Conservation (phyloP, 805 yeast species). For the Helenozyma rhizophorensis region DNA sequence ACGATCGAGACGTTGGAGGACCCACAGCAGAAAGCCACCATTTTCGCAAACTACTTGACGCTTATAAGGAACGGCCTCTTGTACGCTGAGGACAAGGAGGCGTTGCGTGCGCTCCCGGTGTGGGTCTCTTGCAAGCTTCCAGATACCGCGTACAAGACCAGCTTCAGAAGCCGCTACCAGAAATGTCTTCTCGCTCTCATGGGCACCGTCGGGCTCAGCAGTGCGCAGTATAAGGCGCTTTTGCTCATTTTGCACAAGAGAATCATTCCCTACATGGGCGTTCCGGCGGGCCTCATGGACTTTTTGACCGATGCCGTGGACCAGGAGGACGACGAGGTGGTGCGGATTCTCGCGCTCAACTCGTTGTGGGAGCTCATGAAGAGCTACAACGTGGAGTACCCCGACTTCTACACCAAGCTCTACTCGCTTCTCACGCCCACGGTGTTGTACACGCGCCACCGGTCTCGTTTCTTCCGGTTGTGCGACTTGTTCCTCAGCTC, state of each 20-base stretch:
- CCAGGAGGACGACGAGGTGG: slow-evolving; percentile 37
- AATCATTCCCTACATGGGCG: slow-evolving; percentile 72
- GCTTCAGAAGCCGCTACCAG: slow-evolving; percentile 66
- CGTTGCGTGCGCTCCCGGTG: slow-evolving; percentile 23
- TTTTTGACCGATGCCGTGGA: slow-evolving; percentile 85
- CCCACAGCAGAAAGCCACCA: slow-evolving; percentile 1
- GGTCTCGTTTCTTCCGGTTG: slow-evolving; percentile 84
- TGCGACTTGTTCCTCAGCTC: slow-evolving; percentile 82
- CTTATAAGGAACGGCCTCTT: slow-evolving; percentile 28
- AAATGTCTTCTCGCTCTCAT: slow-evolving; percentile 60
- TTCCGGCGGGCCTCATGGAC: slow-evolving; percentile 86
- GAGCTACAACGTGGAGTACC: slow-evolving; percentile 80
- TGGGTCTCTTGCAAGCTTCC: slow-evolving; percentile 34
- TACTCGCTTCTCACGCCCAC: slow-evolving; percentile 76
- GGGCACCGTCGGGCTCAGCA: slow-evolving; percentile 40
- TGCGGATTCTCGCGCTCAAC: slow-evolving; percentile 77
- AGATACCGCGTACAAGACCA: slow-evolving; percentile 32
- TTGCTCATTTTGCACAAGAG: slow-evolving; percentile 75
- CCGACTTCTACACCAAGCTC: slow-evolving; percentile 79
- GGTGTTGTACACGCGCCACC: slow-evolving; percentile 69
- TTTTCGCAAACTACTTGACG: slow-evolving; percentile 40
- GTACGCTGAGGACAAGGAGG: slow-evolving; percentile 21
- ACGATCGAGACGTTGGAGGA: slow-evolving; percentile 4
- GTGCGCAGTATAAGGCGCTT: slow-evolving; percentile 62
- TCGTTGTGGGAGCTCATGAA: slow-evolving; percentile 85